Conservation (phyloP, 257 asterid genomes). For the Fraxinus cuspidata region DNA sequence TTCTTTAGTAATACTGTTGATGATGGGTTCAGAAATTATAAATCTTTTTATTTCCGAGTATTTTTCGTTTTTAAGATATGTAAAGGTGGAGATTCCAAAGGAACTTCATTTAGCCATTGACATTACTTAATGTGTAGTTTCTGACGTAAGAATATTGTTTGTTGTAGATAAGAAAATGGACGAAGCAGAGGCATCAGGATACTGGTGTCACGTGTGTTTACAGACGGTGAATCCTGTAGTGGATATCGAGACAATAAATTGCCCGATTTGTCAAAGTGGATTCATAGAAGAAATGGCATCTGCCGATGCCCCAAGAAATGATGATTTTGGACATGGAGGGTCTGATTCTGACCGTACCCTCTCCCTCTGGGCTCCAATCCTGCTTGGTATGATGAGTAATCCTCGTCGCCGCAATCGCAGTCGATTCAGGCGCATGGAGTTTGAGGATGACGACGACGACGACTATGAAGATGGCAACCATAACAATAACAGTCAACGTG, state of each 20-base stretch:
- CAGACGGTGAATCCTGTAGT: conserved; percentile 61
- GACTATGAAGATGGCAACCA: conserved; percentile 17
- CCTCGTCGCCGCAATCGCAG: conserved; percentile 39
- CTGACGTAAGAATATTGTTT: neutral
- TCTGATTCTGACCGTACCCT: conserved; percentile 69
- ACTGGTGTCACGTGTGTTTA: conserved; percentile 82
- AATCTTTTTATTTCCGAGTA: neutral
- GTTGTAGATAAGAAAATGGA: conserved; percentile 44
- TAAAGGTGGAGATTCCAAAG: neutral
- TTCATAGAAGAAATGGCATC: conserved; percentile 72
- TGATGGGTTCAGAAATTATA: neutral
- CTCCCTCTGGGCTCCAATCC: conserved; percentile 85
- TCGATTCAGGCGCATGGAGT: conserved; percentile 47
- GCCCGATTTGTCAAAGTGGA: conserved; percentile 72
- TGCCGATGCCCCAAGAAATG: conserved; percentile 33
- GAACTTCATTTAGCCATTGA: conserved; percentile 16
- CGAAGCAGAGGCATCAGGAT: conserved; percentile 40
- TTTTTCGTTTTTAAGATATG: neutral
- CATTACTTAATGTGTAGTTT: neutral
- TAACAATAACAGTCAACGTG: conserved; percentile 11
- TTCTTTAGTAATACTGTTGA: too few relatives aligned
- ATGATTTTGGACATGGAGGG: conserved; percentile 49
- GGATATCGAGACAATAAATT: conserved; percentile 60
- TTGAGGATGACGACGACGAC: conserved; percentile 38
- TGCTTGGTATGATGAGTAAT: conserved; percentile 69